These are phyloP conservation scores for Dendryphion nanum DNA, from an alignment of 2,329 filamentous ascomycete genomes.

Conservation along the genomic window DNA sequence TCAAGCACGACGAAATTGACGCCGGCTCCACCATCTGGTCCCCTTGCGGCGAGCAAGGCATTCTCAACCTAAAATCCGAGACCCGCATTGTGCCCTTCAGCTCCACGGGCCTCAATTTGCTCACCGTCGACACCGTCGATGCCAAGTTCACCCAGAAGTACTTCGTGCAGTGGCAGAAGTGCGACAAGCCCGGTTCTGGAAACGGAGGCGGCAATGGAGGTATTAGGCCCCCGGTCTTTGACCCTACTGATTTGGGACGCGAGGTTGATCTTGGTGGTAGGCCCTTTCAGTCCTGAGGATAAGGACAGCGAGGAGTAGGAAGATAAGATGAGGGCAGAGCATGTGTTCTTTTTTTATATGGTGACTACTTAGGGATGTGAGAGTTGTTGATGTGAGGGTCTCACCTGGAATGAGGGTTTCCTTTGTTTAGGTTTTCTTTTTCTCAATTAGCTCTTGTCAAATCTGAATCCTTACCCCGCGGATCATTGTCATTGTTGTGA, in stretches of 20 bases:
- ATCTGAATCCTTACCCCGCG: no score
- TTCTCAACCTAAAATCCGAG: constrained; percentile 51
- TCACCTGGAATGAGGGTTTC: no score
- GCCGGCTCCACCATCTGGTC: constrained; percentile 47
- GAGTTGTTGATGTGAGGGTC: no score
- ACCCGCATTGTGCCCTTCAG: constrained; percentile 32
- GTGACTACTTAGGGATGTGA: no score
- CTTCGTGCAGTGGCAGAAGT: constrained; percentile 38
- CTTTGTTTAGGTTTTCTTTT: no score
- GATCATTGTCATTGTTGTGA: no score
- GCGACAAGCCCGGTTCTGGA: constrained; percentile 1
- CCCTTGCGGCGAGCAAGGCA: constrained; percentile 45
- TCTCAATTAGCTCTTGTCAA: no score
- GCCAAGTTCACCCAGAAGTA: constrained; percentile 38
- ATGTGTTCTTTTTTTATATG: no score
- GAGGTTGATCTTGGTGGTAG: constrained; percentile 21
- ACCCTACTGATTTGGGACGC: constrained; percentile 4
- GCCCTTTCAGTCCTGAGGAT: background rate
- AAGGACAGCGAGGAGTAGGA: no score
- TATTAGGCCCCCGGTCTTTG: constrained; percentile 1
- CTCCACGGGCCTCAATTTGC: constrained; percentile 26
- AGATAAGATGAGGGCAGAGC: no score
- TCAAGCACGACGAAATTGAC: constrained; percentile 31
- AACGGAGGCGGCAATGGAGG: background rate
- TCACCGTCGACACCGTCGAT: constrained; percentile 44